Base-by-base conservation (phyloP, 768 basidiomycete genomes). In the Zangia roseola region DNA sequence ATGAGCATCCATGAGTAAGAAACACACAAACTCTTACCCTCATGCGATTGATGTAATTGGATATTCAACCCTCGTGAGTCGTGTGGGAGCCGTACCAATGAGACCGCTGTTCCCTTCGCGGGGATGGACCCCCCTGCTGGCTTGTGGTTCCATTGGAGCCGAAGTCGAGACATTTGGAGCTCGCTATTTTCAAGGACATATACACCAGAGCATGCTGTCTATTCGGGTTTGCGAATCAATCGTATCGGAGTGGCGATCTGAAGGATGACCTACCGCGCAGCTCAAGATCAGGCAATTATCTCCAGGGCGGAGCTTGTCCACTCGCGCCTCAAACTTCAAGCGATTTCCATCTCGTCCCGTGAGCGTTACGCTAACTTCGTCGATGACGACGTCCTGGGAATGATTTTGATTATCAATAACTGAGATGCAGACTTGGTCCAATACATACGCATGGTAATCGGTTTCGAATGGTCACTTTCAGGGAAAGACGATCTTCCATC, bases 401-500 rank as follows among this genome's bases (percentile, higher is more conserved):
- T 44, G n/a, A n/a, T n/a, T n/a, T n/a, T 31, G 16, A 43, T 46
- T 39, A 40, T 58, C 48, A 50, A 57, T 39, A 31, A 40, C 37
- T 35, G 28, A 40, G 45, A 36, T 36, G 30, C 35, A 30, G 33
- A 20, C 30, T 30, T 33, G 24, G 17, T n/a, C 30, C 24, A 45
- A 10, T 20, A 71, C 86, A 65, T 64, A 94, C 94, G 56, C 90
- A 89, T 26, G 90, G 85, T 20, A 95, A 64, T 33, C 69, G 67
- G 60, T 92, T 97, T 26, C 68, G 70, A 24, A 94, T 68, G 2
- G 72, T 71, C 16, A 86, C 75, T 45, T 79, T 70, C 16, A 94
- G 60, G 53, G 70, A 78, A 30, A 76, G 82, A 2, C 85, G 84
- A 63, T 94, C 92, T 53, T 81, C 75, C 3, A 73, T 75, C n/a